phyloP scores from a whole-genome alignment of 257 asterid species.

The Ilex aquifolium region DNA sequence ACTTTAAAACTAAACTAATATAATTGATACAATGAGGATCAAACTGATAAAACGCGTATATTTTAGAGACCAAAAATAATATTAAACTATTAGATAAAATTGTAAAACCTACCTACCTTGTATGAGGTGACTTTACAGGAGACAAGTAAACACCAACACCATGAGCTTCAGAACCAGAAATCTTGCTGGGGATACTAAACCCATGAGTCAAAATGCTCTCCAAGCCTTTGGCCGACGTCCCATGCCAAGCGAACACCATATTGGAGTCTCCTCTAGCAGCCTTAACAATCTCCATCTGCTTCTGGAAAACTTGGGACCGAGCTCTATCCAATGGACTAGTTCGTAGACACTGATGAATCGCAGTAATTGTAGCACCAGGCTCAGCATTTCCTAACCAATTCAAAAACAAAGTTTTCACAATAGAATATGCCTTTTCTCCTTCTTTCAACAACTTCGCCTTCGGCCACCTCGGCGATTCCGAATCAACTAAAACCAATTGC shows the following conservation, averaged over 20 bases:
- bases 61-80: no score
- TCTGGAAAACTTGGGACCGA: conserved; percentile 34
- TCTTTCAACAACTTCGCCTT: conserved; percentile 35
- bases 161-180: conserved; percentile 19
- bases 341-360: conserved; percentile 43
- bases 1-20: no score
- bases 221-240: conserved; percentile 50
- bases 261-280: conserved; percentile 45
- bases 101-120: conserved; percentile 31
- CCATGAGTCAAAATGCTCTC: conserved; percentile 51
- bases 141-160: conserved; percentile 55
- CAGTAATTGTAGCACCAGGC: conserved; percentile 34
- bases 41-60: no score
- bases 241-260: conserved; percentile 57
- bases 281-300: conserved; percentile 36
- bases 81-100: no score
- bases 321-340: conserved; percentile 34
- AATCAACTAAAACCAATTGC: conserved; percentile 21
- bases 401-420: conserved; percentile 31
- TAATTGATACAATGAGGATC: no score
- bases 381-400: conserved; percentile 21
- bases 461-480: conserved; percentile 48
- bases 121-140: conserved; percentile 29
- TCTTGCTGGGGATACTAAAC: conserved; percentile 29
- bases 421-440: conserved; percentile 27